These are phyloP conservation scores for Colletotrichum salicis DNA, from an alignment of 2,329 filamentous ascomycete species.

Conservation along the genomic window DNA sequence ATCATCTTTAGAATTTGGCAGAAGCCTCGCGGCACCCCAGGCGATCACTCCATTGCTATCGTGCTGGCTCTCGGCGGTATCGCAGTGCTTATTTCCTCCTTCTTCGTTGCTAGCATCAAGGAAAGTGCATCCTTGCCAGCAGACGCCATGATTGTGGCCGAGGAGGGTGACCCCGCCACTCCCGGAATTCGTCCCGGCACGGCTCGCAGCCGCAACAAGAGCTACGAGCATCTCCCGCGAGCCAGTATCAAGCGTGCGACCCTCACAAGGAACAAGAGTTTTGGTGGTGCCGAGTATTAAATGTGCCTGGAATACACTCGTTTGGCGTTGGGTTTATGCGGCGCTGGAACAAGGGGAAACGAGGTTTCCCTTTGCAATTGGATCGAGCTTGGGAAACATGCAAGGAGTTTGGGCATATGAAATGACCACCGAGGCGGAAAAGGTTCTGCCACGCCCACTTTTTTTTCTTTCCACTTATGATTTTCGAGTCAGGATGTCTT, in stretches of 20 bases:
- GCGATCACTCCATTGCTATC: conserved; percentile 87
- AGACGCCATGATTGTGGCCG: conserved; percentile 53
- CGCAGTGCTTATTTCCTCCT: conserved; percentile 81
- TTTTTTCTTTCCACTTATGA: not conserved
- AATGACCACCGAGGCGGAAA: conserved; percentile 5
- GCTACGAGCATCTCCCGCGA: conserved; percentile 53
- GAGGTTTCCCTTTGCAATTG: not conserved
- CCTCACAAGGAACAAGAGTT: conserved; percentile 60
- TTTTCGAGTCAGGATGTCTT: not conserved
- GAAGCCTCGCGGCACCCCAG: conserved; percentile 85
- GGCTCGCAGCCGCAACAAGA: conserved; percentile 50
- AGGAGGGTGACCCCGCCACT: conserved; percentile 51
- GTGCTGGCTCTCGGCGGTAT: conserved; percentile 86
- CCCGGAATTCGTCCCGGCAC: conserved; percentile 41
- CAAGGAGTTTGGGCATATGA: conserved; percentile 25
- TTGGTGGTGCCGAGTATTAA: conserved; percentile 60
- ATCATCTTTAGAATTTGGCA: conserved; percentile 87
- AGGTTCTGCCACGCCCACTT: not conserved
- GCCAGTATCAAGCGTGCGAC: conserved; percentile 58
- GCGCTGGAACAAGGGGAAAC: not conserved
- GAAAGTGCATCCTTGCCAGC: conserved; percentile 63
- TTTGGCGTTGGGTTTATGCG: conserved; percentile 21
- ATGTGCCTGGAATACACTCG: conserved; percentile 17
- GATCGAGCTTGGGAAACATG: conserved; percentile 13
- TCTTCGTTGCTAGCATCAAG: conserved; percentile 73